phyloP scores from a whole-genome alignment of 352 stramenopile genomes.

The Phytophthora pisi region DNA sequence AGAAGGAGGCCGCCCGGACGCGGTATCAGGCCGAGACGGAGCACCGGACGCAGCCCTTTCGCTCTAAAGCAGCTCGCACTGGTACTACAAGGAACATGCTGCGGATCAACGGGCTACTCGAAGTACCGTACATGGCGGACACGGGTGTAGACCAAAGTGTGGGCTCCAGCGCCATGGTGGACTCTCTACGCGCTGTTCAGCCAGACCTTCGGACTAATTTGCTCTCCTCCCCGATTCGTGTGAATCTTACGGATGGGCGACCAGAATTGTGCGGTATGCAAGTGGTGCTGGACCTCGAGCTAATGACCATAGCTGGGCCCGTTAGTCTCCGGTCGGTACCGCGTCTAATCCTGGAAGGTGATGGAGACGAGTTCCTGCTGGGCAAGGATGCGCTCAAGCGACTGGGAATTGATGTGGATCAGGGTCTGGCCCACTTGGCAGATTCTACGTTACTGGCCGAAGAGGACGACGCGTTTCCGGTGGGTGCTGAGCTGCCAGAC shows the following conservation, averaged over 20 bases:
- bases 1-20: not conserved
- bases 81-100: no score
- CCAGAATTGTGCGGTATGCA: not conserved
- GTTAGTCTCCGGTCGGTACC: not conserved
- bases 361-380: constrained; percentile 10
- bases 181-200: not conserved
- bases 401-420: constrained; percentile 12
- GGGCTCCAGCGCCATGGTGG: not conserved
- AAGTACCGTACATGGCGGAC: constrained; percentile 1
- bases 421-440: constrained; percentile 6
- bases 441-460: not conserved
- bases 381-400: constrained; percentile 1
- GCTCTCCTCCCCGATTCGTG: not conserved
- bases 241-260: not conserved
- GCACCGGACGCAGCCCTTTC: not conserved
- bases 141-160: constrained; percentile 3
- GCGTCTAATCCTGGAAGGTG: constrained; percentile 1
- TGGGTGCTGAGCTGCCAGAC: constrained; percentile 2
- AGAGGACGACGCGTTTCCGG: constrained; percentile 10
- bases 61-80: not conserved
- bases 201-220: not conserved
- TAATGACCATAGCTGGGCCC: constrained; percentile 1
- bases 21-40: not conserved
- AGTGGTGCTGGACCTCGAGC: constrained; percentile 11
- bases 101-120: constrained; percentile 1